Conservation (phyloP, 1,284 basidiomycete species). For the Coniferiporia sulphurascens region DNA sequence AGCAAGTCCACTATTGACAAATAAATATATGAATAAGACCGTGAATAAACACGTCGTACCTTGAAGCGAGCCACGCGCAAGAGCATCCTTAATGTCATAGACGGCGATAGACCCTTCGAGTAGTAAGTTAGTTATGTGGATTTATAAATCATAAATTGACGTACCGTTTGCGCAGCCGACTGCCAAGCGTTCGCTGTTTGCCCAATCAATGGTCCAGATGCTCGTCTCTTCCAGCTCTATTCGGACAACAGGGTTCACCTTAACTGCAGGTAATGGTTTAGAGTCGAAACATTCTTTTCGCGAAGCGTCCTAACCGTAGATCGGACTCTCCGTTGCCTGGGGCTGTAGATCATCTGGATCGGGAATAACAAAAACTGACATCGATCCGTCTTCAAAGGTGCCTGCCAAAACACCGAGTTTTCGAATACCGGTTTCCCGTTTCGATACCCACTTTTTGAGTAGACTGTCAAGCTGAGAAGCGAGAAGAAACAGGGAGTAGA, state of each 20-base stretch:
- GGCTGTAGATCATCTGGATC: slow-evolving; percentile 53
- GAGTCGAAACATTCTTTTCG: neutral
- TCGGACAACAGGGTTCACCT: slow-evolving; percentile 57
- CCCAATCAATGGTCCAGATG: slow-evolving; percentile 81
- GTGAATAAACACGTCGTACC: neutral
- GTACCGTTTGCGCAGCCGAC: slow-evolving; percentile 79
- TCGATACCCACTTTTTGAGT: slow-evolving; percentile 3
- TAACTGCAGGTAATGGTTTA: slow-evolving; percentile 38
- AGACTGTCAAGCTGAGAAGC: neutral
- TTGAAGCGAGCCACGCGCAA: neutral
- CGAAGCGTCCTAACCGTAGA: slow-evolving; percentile 12
- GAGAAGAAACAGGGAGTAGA: slow-evolving; percentile 23
- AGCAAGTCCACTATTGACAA: slow-evolving; percentile 39
- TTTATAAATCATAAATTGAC: slow-evolving; percentile 6
- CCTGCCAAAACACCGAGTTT: slow-evolving; percentile 82
- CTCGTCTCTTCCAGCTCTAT: slow-evolving; percentile 70
- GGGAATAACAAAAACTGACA: slow-evolving; percentile 73
- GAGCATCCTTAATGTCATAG: slow-evolving; percentile 52
- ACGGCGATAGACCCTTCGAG: slow-evolving; percentile 65
- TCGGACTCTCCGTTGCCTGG: slow-evolving; percentile 24
- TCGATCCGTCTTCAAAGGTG: slow-evolving; percentile 78
- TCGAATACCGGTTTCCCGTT: slow-evolving; percentile 29
- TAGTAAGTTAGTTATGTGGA: neutral
- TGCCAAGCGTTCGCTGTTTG: slow-evolving; percentile 73
- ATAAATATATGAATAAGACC: slow-evolving; percentile 18